Evolutionary conservation across 257 asterid genomes (phyloP).

Genomic region (Penstemon davidsonii): DNA sequence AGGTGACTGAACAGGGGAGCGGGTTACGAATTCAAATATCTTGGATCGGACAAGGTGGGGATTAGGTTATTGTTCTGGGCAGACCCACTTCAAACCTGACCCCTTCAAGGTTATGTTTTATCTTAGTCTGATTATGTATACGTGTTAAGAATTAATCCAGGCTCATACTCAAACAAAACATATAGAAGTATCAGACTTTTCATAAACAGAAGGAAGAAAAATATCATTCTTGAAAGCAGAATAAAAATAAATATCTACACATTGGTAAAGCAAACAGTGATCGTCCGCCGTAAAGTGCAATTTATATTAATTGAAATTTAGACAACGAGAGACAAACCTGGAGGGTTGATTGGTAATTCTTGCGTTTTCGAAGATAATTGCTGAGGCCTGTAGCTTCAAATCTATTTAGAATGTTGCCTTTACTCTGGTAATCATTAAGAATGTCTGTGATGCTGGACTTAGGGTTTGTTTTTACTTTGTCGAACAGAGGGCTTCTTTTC

Average conservation of each 20-base stretch:
- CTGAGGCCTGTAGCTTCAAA: conserved; percentile 34
- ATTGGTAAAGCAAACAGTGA: too few species aligned
- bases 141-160: too few species aligned
- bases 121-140: too few species aligned
- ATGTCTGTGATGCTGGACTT: conserved; percentile 27
- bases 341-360: conserved; percentile 45
- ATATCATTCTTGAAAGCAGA: too few species aligned
- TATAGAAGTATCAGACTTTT: neutral
- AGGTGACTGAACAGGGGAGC: too few species aligned
- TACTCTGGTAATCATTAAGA: conserved; percentile 44
- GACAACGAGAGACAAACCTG: conserved; percentile 40
- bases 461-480: conserved; percentile 36
- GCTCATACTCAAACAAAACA: neutral
- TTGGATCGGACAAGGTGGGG: too few species aligned
- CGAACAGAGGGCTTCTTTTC: conserved; percentile 28
- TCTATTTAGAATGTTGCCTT: conserved; percentile 32
- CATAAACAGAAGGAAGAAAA: neutral
- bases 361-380: conserved; percentile 41
- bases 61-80: too few species aligned
- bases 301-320: neutral
- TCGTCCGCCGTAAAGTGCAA: neutral
- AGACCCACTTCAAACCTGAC: too few species aligned
- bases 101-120: too few species aligned
- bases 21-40: too few species aligned
- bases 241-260: too few species aligned